Conservation (phyloP, 257 asterid genomes). For the Eustoma russellianum region DNA sequence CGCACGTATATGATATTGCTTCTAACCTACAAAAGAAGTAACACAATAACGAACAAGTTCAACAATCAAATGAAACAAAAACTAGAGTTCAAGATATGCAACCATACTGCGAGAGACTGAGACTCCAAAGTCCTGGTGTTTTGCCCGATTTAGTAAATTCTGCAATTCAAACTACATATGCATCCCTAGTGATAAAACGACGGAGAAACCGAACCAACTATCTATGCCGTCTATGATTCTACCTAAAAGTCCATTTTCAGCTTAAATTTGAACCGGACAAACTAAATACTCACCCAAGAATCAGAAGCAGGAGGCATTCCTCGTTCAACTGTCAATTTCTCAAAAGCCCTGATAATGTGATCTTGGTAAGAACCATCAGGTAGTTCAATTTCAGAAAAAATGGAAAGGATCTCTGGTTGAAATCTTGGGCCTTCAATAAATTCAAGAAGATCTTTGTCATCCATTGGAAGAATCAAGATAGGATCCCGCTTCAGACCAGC, state of each 20-base stretch:
- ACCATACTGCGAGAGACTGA: neutral
- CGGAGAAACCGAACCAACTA: too few relatives aligned
- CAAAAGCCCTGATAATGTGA: constrained; percentile 48
- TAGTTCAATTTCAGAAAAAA: constrained; percentile 39
- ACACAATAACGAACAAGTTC: neutral
- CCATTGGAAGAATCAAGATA: constrained; percentile 84
- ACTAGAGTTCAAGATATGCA: neutral
- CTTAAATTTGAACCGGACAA: too few relatives aligned
- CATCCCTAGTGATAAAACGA: too few relatives aligned
- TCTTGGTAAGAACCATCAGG: constrained; percentile 53
- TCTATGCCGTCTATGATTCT: too few relatives aligned
- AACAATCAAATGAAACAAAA: too few relatives aligned
- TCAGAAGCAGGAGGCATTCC: constrained; percentile 97
- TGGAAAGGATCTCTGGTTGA: constrained; percentile 55
- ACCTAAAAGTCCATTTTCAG: too few relatives aligned
- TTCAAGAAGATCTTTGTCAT: constrained; percentile 78
- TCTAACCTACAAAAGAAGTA: constrained; percentile 44
- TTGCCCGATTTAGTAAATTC: neutral
- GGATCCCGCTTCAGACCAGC: constrained; percentile 91
- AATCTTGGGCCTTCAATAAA: constrained; percentile 38
- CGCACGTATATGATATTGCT: constrained; percentile 64
- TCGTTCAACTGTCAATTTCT: constrained; percentile 75
- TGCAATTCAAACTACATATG: too few relatives aligned
- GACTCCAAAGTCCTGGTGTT: neutral
- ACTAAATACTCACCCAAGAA: constrained; percentile 52